These are phyloP conservation scores for Aureobasidium namibiae DNA, from an alignment of 2,329 filamentous ascomycete genomes.

Conservation along the genomic window DNA sequence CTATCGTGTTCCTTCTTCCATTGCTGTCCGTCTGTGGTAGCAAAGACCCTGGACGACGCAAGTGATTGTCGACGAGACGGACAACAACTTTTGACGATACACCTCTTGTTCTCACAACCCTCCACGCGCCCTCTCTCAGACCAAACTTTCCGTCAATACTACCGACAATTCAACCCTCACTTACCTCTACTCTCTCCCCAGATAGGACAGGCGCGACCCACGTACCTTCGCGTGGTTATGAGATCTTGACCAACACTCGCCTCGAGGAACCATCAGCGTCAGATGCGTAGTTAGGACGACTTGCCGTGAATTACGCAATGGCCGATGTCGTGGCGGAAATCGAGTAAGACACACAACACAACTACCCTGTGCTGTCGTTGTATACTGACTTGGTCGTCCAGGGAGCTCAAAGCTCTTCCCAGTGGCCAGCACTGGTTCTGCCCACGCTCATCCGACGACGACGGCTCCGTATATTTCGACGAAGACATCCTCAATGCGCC, in stretches of 20 bases:
- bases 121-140: background rate
- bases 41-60: background rate
- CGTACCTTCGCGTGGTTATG: too few species aligned
- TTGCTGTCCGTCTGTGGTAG: background rate
- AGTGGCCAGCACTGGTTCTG: constrained; percentile 41
- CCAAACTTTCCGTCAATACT: background rate
- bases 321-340: constrained; percentile 9
- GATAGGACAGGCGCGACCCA: background rate
- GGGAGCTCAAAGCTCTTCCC: constrained; percentile 23
- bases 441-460: constrained; percentile 32
- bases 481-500: constrained; percentile 32
- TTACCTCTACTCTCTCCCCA: background rate
- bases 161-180: background rate
- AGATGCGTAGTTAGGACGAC: background rate
- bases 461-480: constrained; percentile 32
- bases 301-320: background rate
- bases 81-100: background rate
- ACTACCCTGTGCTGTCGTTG: background rate
- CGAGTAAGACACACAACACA: background rate
- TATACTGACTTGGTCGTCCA: background rate
- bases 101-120: background rate
- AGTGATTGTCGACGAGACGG: background rate
- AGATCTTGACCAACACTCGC: background rate
- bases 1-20: background rate
- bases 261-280: background rate